Conservation (phyloP, 768 basidiomycete species). For the Flagelloscypha sp. region DNA sequence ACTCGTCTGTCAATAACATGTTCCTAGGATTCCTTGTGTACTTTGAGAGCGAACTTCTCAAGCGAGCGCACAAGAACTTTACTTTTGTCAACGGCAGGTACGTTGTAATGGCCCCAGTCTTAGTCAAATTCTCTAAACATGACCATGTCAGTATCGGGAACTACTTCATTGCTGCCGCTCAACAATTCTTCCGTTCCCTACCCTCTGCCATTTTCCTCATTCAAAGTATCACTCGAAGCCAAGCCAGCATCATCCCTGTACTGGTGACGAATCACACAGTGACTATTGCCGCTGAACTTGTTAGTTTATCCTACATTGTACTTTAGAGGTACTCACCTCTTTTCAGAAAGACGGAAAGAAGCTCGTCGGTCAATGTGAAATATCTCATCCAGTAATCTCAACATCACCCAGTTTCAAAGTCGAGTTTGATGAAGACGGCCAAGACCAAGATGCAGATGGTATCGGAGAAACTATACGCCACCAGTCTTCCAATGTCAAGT, state of each 20-base stretch:
- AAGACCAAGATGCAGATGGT: too few relatives aligned
- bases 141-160: constrained; percentile 87
- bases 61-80: constrained; percentile 88
- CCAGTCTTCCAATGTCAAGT: constrained; percentile 59
- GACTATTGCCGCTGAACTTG: constrained; percentile 87
- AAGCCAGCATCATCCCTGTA: constrained; percentile 81
- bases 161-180: constrained; percentile 84
- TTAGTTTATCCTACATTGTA: constrained; percentile 20
- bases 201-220: constrained; percentile 93
- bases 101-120: constrained; percentile 8
- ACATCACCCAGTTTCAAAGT: too few relatives aligned
- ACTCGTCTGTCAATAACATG: constrained; percentile 2
- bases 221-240: constrained; percentile 81
- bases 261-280: constrained; percentile 92
- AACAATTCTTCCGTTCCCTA: constrained; percentile 84
- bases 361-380: constrained; percentile 88
- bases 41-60: constrained; percentile 83
- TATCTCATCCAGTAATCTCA: constrained; percentile 86
- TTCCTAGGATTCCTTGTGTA: constrained; percentile 79
- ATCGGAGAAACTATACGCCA: constrained; percentile 40
- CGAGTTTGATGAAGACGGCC: too few relatives aligned
- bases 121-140: too few relatives aligned
- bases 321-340: constrained; percentile 4
- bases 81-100: constrained; percentile 88
- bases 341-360: constrained; percentile 61